Conservation (phyloP, 2,329 filamentous ascomycete species). For the Exophiala sp. region DNA sequence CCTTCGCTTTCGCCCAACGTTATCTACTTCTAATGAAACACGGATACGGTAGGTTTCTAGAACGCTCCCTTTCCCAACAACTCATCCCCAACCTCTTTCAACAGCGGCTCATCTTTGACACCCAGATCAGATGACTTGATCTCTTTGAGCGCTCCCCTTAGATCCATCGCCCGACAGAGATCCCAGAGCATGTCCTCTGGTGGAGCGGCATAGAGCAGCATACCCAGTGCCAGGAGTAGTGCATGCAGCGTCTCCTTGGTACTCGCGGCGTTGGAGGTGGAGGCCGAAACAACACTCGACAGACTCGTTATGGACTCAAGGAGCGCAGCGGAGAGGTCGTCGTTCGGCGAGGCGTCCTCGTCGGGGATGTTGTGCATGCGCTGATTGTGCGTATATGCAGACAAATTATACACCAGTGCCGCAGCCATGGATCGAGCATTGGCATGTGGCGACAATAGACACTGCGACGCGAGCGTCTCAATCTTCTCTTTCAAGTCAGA, state of each 20-base stretch:
- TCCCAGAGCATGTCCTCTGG: constrained; percentile 69
- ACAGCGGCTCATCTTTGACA: constrained; percentile 57
- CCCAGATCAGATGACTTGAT: constrained; percentile 44
- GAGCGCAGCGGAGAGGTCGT: constrained; percentile 70
- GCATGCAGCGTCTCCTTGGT: constrained; percentile 68
- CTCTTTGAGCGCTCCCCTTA: constrained; percentile 56
- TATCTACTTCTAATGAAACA: neutral
- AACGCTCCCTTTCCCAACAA: constrained; percentile 40
- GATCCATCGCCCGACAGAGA: constrained; percentile 74
- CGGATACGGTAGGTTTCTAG: neutral
- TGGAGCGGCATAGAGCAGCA: constrained; percentile 68
- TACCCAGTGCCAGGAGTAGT: constrained; percentile 70
- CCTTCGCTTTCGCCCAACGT: neutral
- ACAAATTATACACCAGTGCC: constrained; percentile 78
- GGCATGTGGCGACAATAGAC: constrained; percentile 72
- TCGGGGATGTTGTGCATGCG: constrained; percentile 58
- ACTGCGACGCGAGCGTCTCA: constrained; percentile 68
- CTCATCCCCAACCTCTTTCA: constrained; percentile 49
- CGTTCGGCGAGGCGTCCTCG: constrained; percentile 35
- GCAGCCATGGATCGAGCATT: constrained; percentile 78
- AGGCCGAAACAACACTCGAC: no score
- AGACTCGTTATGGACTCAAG: constrained; percentile 42
- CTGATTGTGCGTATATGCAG: constrained; percentile 64
- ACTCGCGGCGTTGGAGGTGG: no score
- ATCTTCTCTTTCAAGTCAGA: constrained; percentile 54